Evolutionary conservation across 345 rosid species (phyloP), one percentile per base, ranked within the genome.

Genomic region (Hibiscus trionum): DNA sequence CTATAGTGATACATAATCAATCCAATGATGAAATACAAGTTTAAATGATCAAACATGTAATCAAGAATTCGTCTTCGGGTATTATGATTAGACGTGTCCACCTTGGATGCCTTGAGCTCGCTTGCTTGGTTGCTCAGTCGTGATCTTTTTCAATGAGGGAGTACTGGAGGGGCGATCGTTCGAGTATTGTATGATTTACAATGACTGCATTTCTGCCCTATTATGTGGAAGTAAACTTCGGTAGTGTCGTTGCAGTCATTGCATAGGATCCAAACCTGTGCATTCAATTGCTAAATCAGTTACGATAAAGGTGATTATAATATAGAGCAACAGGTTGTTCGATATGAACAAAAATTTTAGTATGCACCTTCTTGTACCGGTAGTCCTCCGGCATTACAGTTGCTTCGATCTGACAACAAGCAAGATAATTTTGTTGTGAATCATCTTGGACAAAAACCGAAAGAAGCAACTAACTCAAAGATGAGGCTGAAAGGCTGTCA

Each of bases 191-290:
- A 95, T 44, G 99, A 95, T 70, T 80, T 83, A 84, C 99, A 95
- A 73, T 92, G 98, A 72, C 89, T 76, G 78, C 99, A 95, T 84
- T 92, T 95, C 82, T 95, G 96, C 42, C 99, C 96, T 0, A 90
- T 83, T 73, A 95, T 85, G 76, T 95, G 96, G 81, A 89, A 95
- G 84, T 88, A 81, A 5, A 89, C 97, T 77, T 95, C 98, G 0
- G 98, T 89, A 2, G 97, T 95, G 87, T 92, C 97, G 2, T 90
- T 95, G 83, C 99, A 95, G 86, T 95, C 97, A 29, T 95, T 95
- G 75, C 99, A 95, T 17, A 95, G 86, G 75, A 95, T 90, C 99
- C 99, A 95, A 46, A 95, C 94, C 99, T 95, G 87, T 95, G 87
- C 81, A 76, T 24, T 59, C 46, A 17, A 27, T 9, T 1, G 27